Base-by-base conservation (phyloP, 1,139 yeast species). In the Citeromyces siamensis region DNA sequence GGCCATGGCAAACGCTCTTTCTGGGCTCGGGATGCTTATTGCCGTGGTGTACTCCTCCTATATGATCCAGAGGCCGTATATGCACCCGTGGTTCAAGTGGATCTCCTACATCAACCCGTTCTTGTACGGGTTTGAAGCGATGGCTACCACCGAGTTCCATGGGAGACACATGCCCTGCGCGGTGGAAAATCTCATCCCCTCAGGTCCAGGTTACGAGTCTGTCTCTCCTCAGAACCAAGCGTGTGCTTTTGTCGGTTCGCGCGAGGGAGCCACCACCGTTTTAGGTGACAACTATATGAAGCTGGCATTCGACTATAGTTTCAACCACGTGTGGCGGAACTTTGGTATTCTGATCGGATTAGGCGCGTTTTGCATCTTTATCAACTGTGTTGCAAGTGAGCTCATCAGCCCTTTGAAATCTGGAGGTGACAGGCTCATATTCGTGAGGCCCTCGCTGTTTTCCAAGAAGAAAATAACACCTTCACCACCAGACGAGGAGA, bases 41-140 rank as follows among this genome's bases (percentile, higher is more conserved):
- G 45, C 68, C 34, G 59, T 71, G 40, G 56, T 70, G 50, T 74
- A 72, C 46, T 63, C 75, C 16, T 70, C 75, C 21, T 73, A 66
- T 55, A 65, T 68, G 63, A 64, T 74, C 43, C 80, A 71, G 46
- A 53, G 68, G 35, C 73, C 74, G 6, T 59, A 68, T 1, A 74
- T 75, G 79, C 77, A 66, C 44, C 75, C 76, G 27, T 74, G 80
- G 79, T 72, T 73, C 47, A 66, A 69, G 49, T 75, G 82, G 82
- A 63, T 72, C 32, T 66, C 73, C 4, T 75, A 71, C 47, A 57
- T 72, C 39, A 60, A 75, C 44, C 81, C 82, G 3, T 53, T 74
- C 37, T 55, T 69, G 34, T 75, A 73, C 45, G 72, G 69, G 6
- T 75, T 71, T 41, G 80, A 75, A 48, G 60, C 74, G 9, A 59